Evolutionary conservation across 495 filamentous ascomycete species (phyloP).

Genomic region (Hyaloscypha hepaticicola): DNA sequence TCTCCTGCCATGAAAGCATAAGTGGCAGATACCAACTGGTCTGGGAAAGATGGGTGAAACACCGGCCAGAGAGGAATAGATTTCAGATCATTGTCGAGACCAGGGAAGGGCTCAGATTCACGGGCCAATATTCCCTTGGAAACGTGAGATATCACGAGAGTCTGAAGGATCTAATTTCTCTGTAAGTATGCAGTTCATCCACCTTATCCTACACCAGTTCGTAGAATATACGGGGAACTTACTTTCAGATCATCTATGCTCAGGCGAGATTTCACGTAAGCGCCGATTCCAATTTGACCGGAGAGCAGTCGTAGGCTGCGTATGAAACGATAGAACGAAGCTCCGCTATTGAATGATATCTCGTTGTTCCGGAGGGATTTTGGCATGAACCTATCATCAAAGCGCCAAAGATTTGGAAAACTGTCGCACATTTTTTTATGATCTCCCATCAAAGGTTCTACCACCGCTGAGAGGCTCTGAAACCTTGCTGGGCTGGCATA

Average conservation of each 20-base stretch:
- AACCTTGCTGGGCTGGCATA: not conserved
- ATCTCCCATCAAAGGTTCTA: conserved; percentile 11
- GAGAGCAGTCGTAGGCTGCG: conserved; percentile 6
- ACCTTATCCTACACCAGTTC: no score
- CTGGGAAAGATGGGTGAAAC: not conserved
- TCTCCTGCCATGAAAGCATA: conserved; percentile 11
- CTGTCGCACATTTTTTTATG: conserved; percentile 21
- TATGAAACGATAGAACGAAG: conserved; percentile 24
- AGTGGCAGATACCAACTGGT: conserved; percentile 12
- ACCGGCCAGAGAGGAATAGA: conserved; percentile 24
- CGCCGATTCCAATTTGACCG: not conserved
- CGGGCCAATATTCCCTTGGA: not conserved
- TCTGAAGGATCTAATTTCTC: conserved; percentile 11
- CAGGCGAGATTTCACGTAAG: conserved; percentile 8
- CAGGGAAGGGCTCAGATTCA: conserved; percentile 3
- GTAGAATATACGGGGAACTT: no score
- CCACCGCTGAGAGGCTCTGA: conserved; percentile 14
- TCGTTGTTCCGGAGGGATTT: conserved; percentile 8
- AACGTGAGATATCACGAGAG: conserved; percentile 6
- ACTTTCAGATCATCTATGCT: conserved; percentile 10
- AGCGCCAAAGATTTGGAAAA: conserved; percentile 16
- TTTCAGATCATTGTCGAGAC: conserved; percentile 12
- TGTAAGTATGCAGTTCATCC: conserved; percentile 6
- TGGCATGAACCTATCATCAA: conserved; percentile 20
- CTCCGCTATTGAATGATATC: not conserved